Percentiles rank a stretch among this genome's conserved stretches.
These are phyloP conservation scores for Boehmeria nivea DNA, from an alignment of 306 rosid genomes.

Conservation along the genomic window DNA sequence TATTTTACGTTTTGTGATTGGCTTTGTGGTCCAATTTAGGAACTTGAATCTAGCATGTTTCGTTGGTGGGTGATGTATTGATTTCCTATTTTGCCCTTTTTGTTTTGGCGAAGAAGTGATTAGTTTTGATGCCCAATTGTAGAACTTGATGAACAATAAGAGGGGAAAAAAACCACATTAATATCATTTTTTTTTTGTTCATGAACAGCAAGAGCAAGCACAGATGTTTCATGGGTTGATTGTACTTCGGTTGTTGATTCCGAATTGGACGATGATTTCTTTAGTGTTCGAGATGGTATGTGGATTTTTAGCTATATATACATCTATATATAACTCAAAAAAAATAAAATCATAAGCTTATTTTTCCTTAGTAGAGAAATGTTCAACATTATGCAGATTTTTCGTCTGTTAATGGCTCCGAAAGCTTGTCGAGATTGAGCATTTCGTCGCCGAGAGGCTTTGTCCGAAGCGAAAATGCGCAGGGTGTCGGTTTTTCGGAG, in stretches of 20 bases:
- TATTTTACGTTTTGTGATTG: not conserved
- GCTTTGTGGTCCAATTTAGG: not conserved
- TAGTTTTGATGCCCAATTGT: too few relatives aligned
- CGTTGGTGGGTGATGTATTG: too few relatives aligned
- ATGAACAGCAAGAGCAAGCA: conserved; percentile 17
- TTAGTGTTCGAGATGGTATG: conserved; percentile 76
- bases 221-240: conserved; percentile 77
- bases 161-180: not conserved
- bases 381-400: conserved; percentile 38
- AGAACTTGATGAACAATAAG: too few relatives aligned
- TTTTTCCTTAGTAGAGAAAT: not conserved
- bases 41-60: too few relatives aligned
- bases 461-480: not conserved
- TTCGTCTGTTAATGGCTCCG: conserved; percentile 35
- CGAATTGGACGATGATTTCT: conserved; percentile 87
- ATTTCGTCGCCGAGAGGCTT: conserved; percentile 39
- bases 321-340: not conserved
- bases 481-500: not conserved
- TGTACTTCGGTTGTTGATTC: conserved; percentile 67
- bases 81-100: not conserved
- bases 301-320: not conserved
- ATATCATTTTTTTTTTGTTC: not conserved
- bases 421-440: conserved; percentile 36
- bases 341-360: too few relatives aligned
- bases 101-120: too few relatives aligned